These are phyloP conservation scores for Cyclostephanos invisitatus DNA, from an alignment of 108 stramenopile species.

Conservation along the genomic window DNA sequence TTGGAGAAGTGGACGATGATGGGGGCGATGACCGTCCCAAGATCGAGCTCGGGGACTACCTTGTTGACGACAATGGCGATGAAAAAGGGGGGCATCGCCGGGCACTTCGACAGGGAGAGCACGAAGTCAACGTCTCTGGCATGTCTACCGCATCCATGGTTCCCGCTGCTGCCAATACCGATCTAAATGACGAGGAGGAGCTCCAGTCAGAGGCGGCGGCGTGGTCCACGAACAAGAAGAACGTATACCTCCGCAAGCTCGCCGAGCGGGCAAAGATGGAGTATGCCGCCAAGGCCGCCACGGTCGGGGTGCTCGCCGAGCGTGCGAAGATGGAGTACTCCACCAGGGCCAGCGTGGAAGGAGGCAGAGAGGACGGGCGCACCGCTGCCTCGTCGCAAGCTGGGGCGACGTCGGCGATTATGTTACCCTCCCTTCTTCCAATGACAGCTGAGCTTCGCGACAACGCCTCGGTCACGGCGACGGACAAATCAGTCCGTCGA, in stretches of 20 bases:
- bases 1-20: not conserved
- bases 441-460: not conserved
- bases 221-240: constrained; percentile 44
- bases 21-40: not conserved
- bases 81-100: not conserved
- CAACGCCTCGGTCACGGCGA: not conserved
- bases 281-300: constrained; percentile 32
- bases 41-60: not conserved
- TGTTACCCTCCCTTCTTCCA: not conserved
- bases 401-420: not conserved
- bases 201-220: constrained; percentile 36
- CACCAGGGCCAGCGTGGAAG: constrained; percentile 18
- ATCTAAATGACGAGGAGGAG: constrained; percentile 36
- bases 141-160: not conserved
- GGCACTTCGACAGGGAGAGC: not conserved
- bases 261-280: constrained; percentile 62
- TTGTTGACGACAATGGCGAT: not conserved
- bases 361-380: not conserved
- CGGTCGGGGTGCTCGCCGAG: constrained; percentile 33
- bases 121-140: not conserved
- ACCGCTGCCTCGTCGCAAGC: not conserved
- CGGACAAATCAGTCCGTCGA: not conserved
- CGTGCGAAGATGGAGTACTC: constrained; percentile 61
- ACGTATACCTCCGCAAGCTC: constrained; percentile 54
- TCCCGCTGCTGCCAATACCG: not conserved